Evolutionary conservation across 1,284 basidiomycete species (phyloP).

Genomic region (Cystobasidium slooffiae): DNA sequence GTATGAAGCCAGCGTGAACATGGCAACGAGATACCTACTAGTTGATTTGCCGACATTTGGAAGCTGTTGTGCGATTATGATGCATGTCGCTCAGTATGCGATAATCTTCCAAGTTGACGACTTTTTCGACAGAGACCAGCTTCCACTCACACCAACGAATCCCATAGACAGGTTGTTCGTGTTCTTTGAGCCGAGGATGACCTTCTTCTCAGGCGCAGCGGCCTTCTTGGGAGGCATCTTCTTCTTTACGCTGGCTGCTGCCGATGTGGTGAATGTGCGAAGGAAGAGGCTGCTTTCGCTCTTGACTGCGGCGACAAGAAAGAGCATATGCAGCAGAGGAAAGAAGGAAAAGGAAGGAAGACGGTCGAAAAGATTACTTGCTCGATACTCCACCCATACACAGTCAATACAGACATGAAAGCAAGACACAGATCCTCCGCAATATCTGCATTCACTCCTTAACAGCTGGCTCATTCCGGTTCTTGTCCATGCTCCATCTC

Average conservation of each 20-base stretch:
- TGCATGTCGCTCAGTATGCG: neutral
- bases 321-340: conserved; percentile 1
- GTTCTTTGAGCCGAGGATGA: conserved; percentile 76
- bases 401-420: neutral
- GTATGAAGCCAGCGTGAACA: conserved; percentile 59
- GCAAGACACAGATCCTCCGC: too few species aligned
- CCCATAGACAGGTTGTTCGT: conserved; percentile 71
- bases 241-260: conserved; percentile 43
- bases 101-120: neutral
- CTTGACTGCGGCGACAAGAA: neutral
- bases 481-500: too few species aligned
- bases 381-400: neutral
- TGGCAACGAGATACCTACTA: conserved; percentile 65
- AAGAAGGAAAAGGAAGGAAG: neutral
- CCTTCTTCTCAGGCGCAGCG: conserved; percentile 75
- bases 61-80: conserved; percentile 83
- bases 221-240: conserved; percentile 84
- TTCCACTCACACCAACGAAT: conserved; percentile 23
- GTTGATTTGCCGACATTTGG: conserved; percentile 82
- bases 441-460: too few species aligned
- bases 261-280: conserved; percentile 17
- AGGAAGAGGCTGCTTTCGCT: neutral
- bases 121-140: conserved; percentile 41
- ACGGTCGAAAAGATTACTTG: neutral
- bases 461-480: too few species aligned